These are phyloP conservation scores for Fraxinus americana DNA, from an alignment of 257 asterid species.

Conservation along the genomic window DNA sequence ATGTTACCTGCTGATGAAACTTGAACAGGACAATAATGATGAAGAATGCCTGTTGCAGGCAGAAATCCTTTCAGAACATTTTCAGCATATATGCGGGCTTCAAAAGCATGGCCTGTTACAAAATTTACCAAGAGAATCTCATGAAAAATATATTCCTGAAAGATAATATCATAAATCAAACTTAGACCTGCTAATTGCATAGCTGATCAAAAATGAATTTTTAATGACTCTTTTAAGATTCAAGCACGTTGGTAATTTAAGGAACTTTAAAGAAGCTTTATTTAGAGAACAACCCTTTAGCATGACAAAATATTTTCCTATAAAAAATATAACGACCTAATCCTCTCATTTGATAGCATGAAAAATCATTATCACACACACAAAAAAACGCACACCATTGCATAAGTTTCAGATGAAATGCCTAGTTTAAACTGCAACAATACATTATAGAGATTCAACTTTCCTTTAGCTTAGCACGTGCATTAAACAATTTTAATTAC, in stretches of 20 bases:
- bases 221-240: neutral
- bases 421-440: neutral
- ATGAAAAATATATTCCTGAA: neutral
- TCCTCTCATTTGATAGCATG: neutral
- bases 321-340: neutral
- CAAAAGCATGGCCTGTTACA: slow-evolving; percentile 93
- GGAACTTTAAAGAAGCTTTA: neutral
- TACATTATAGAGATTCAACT: slow-evolving; percentile 1
- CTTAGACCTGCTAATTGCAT: neutral
- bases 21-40: slow-evolving; percentile 87
- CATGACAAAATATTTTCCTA: neutral
- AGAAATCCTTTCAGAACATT: slow-evolving; percentile 97
- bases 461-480: neutral
- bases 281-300: neutral
- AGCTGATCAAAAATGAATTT: neutral
- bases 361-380: neutral
- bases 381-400: neutral
- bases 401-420: neutral
- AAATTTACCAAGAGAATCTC: slow-evolving; percentile 22
- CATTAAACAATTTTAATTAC: neutral
- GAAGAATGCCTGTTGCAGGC: slow-evolving; percentile 95
- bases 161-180: neutral
- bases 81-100: slow-evolving; percentile 99
- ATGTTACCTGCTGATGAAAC: slow-evolving; percentile 70
- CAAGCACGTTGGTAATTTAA: neutral